A percentile compares a stretch with the other conserved stretches of the same genome.
Evolutionary conservation across 495 filamentous ascomycete species (phyloP).

Genomic region (Xeromyces bisporus): DNA sequence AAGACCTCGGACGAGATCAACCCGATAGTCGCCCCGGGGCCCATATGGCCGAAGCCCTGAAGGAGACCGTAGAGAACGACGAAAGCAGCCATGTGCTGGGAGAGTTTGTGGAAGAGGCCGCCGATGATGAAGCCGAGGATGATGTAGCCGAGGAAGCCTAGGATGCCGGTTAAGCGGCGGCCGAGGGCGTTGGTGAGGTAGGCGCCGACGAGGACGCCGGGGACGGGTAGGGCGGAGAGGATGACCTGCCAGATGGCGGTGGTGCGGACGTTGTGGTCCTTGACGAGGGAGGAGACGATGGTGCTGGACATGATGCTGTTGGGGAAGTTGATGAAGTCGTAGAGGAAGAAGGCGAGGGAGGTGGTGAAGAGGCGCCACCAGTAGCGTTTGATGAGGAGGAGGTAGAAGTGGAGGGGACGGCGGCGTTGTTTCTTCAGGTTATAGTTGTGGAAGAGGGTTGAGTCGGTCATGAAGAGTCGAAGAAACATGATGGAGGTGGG

Average conservation of each 20-base stretch:
- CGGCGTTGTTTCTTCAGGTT: slow-evolving; percentile 29
- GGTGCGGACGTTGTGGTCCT: slow-evolving; percentile 16
- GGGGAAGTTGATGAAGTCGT: slow-evolving; percentile 29
- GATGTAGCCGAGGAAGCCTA: slow-evolving; percentile 34
- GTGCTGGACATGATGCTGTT: slow-evolving; percentile 34
- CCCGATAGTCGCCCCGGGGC: slow-evolving; percentile 35
- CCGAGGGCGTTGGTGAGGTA: slow-evolving; percentile 29
- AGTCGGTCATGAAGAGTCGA: slow-evolving; percentile 35
- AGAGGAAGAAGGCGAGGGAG: slow-evolving; percentile 34
- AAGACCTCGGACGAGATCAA: slow-evolving; percentile 33
- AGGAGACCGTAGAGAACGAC: slow-evolving; percentile 38
- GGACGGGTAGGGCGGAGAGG: slow-evolving; percentile 27
- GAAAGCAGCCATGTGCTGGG: slow-evolving; percentile 34
- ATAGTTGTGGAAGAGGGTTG: slow-evolving; percentile 30
- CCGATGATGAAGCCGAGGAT: slow-evolving; percentile 37
- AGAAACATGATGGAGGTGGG: slow-evolving; percentile 37
- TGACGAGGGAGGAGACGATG: slow-evolving; percentile 28
- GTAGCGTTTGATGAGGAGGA: slow-evolving; percentile 26
- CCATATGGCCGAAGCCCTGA: slow-evolving; percentile 33
- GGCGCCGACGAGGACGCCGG: slow-evolving; percentile 34
- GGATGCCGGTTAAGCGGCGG: slow-evolving; percentile 35
- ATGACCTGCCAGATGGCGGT: slow-evolving; percentile 35
- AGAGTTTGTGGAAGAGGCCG: slow-evolving; percentile 28
- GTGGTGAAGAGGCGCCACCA: slow-evolving; percentile 33
- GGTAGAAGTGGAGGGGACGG: too few relatives aligned